phyloP scores from a whole-genome alignment of 2,329 filamentous ascomycete genomes.

The Celoporthe dispersa region DNA sequence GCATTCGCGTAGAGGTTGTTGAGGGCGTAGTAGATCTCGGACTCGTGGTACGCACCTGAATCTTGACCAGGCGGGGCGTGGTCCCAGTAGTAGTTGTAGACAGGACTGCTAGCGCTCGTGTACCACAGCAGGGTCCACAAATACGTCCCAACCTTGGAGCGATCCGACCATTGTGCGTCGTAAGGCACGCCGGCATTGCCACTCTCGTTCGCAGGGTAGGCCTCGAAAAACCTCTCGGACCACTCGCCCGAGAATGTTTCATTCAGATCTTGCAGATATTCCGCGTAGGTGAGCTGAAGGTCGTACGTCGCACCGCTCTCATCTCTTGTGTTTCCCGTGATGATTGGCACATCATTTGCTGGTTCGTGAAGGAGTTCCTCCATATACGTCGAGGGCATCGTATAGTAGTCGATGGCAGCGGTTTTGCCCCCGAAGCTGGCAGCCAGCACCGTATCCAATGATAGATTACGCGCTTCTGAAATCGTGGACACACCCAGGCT shows the following conservation, averaged over 20 bases:
- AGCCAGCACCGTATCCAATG: background rate
- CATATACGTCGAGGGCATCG: constrained; percentile 35
- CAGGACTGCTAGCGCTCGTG: background rate
- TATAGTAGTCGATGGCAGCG: constrained; percentile 26
- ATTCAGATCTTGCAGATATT: constrained; percentile 32
- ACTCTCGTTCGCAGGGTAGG: constrained; percentile 30
- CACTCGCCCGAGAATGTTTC: constrained; percentile 29
- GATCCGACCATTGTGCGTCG: constrained; percentile 33
- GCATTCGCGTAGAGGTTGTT: constrained; percentile 37
- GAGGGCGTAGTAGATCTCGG: constrained; percentile 44
- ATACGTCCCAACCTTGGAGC: constrained; percentile 36
- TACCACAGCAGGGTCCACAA: constrained; percentile 34
- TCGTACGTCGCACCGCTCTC: constrained; percentile 35
- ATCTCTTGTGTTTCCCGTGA: constrained; percentile 38
- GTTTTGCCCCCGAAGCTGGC: constrained; percentile 2
- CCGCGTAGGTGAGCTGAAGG: constrained; percentile 32
- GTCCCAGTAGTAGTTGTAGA: constrained; percentile 14
- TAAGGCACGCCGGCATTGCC: constrained; percentile 29
- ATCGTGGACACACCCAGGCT: constrained; percentile 30
- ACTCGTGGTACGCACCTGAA: constrained; percentile 42
- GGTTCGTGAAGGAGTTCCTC: constrained; percentile 34
- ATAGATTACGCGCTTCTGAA: constrained; percentile 29
- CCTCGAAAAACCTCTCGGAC: constrained; percentile 26
- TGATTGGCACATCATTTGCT: constrained; percentile 36
- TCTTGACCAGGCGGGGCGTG: constrained; percentile 42